Evolutionary conservation across 257 asterid species (phyloP).

Genomic region (Cruciata laevipes): DNA sequence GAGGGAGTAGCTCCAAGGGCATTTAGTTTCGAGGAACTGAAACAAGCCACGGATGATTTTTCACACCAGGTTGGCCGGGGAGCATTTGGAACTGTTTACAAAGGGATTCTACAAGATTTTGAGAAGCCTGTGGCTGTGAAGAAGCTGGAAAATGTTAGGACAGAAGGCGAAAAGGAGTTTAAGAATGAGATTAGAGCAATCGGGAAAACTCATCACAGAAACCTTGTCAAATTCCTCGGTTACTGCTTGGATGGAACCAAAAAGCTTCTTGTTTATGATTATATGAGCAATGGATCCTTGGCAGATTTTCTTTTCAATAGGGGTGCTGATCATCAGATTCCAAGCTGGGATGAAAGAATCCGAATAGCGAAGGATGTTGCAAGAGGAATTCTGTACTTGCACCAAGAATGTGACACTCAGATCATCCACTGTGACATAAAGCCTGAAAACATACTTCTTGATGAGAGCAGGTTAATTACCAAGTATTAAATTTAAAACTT

Average conservation of each 20-base stretch:
- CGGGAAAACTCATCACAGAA: constrained; percentile 43
- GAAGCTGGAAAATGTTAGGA: constrained; percentile 28
- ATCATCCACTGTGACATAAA: constrained; percentile 61
- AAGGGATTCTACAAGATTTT: constrained; percentile 22
- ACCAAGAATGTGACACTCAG: constrained; percentile 46
- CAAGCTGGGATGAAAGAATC: constrained; percentile 18
- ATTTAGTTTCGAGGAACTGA: not conserved
- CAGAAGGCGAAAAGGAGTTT: constrained; percentile 39
- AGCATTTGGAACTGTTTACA: constrained; percentile 38
- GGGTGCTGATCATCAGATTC: not conserved
- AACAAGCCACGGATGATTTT: constrained; percentile 36
- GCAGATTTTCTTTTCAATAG: constrained; percentile 27
- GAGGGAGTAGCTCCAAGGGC: not conserved
- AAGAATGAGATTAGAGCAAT: constrained; percentile 41
- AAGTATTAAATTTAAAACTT: too few relatives aligned
- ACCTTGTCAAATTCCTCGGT: constrained; percentile 46
- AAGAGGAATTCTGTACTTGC: constrained; percentile 48
- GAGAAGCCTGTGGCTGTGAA: constrained; percentile 38
- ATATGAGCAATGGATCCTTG: constrained; percentile 49
- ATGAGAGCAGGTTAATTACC: constrained; percentile 8
- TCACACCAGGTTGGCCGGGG: constrained; percentile 41
- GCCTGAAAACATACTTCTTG: constrained; percentile 55
- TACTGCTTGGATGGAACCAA: constrained; percentile 36
- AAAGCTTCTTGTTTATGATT: constrained; percentile 44
- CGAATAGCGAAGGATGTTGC: constrained; percentile 34